Conservation (phyloP, 306 rosid genomes). For the Cyclanthera cordifolia region DNA sequence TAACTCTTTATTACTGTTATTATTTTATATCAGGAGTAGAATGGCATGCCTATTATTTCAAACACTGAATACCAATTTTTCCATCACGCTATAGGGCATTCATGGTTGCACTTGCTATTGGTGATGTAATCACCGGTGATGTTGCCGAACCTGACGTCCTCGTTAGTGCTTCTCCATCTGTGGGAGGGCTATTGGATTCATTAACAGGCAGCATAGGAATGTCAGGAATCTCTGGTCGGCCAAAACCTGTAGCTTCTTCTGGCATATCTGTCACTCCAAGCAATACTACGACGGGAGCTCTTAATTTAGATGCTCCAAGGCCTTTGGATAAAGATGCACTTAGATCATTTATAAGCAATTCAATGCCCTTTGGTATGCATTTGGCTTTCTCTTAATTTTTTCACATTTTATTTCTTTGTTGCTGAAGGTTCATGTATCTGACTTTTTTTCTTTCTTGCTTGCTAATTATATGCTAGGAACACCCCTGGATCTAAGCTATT, state of each 20-base stretch:
- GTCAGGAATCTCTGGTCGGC: constrained; percentile 52
- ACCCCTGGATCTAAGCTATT: constrained; percentile 79
- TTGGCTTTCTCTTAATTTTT: constrained; percentile 52
- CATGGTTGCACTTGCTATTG: constrained; percentile 82
- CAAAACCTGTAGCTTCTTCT: constrained; percentile 69
- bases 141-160: no score
- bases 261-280: constrained; percentile 47
- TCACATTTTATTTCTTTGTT: constrained; percentile 14
- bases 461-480: constrained; percentile 44
- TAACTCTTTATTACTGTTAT: no score
- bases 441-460: constrained; percentile 13
- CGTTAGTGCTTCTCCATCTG: no score
- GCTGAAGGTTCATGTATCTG: constrained; percentile 12
- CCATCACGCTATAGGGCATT: constrained; percentile 47
- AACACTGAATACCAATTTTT: constrained; percentile 16
- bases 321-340: constrained; percentile 80
- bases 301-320: constrained; percentile 50
- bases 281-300: constrained; percentile 44
- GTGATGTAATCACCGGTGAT: constrained; percentile 71
- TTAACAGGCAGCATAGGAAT: no score
- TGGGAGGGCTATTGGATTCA: no score
- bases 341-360: constrained; percentile 29
- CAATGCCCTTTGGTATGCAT: constrained; percentile 99
- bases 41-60: constrained; percentile 11
- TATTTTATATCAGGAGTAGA: constrained; percentile 11